Base-by-base conservation (phyloP, 768 basidiomycete species). In the Tulasnella sp. region DNA sequence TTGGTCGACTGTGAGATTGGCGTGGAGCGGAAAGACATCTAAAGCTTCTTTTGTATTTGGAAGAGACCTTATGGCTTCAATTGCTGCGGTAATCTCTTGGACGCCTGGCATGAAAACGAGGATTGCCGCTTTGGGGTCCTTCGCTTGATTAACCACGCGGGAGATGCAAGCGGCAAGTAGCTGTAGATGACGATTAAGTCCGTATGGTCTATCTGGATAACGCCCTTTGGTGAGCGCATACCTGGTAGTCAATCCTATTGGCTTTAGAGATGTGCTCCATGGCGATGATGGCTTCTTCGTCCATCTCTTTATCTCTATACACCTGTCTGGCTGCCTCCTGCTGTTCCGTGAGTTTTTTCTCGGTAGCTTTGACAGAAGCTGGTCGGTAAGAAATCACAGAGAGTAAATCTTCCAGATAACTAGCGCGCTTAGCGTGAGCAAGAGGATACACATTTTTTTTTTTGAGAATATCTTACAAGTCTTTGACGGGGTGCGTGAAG, bases 91-190 rank as follows among this genome's bases (percentile, higher is more conserved):
- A 82, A 96, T 96, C 84, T 96, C 94, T 85, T 93, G 94, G 1
- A 96, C 93, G 85, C 96, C 96, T n/a, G 95, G 92, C 78, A 96
- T 88, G 86, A 98, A 98, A 69, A 98, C 90, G 34, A 98, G 88
- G 72, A 98, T 91, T 7, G 93, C 96, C 2, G 91, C 93, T 14
- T 84, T 82, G 2, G 84, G 85, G 41, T 88, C 87, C 18, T 87
- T 83, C 54, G 85, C 81, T 34, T 88, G 90, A 7, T 86, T 84
- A 20, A 92, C 85, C 79, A 96, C 92, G 82, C 95, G 87, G 42
- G 88, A 86, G 12, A 95, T 90, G 18, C 94, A 87, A 0, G 90
- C 87, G 9, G 91, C 90, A 54, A 97, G 89, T 3, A 34, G 18
- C 44, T 64, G 41, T 22, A 72, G 20, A 41, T 24, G 76, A 64